These are phyloP conservation scores for Apophysomyces variabilis DNA, from an alignment of 371 early-diverging fungal genomes.

Conservation along the genomic window DNA sequence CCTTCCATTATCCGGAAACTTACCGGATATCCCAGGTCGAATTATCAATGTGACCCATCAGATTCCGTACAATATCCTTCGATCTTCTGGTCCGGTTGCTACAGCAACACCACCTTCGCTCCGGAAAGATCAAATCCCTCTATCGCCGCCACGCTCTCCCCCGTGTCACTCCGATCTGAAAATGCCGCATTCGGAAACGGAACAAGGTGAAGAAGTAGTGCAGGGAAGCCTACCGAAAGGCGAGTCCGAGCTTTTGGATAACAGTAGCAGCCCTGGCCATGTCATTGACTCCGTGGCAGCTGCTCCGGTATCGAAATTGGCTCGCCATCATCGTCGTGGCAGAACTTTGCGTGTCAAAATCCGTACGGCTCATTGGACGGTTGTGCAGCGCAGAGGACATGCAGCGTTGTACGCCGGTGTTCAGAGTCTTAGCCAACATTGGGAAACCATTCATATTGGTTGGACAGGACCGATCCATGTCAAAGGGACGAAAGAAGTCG, in stretches of 20 bases:
- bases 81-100: constrained; percentile 21
- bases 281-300: constrained; percentile 17
- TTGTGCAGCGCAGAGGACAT: constrained; percentile 67
- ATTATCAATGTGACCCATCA: constrained; percentile 70
- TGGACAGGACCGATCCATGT: constrained; percentile 68
- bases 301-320: constrained; percentile 45
- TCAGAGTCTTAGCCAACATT: constrained; percentile 51
- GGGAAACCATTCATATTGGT: constrained; percentile 71
- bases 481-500: constrained; percentile 33
- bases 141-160: constrained; percentile 18
- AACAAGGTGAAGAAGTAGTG: background rate
- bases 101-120: constrained; percentile 1
- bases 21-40: constrained; percentile 44
- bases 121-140: constrained; percentile 12
- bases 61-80: constrained; percentile 60
- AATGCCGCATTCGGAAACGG: background rate
- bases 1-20: constrained; percentile 36
- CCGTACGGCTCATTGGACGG: constrained; percentile 39
- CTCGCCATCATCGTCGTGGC: constrained; percentile 39
- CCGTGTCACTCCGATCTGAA: background rate
- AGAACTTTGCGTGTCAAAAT: constrained; percentile 43
- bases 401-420: constrained; percentile 81
- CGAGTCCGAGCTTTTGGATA: too few relatives aligned
- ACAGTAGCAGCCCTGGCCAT: too few relatives aligned
- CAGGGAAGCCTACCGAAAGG: too few relatives aligned